phyloP scores from a whole-genome alignment of 306 rosid genomes.

The Leucaena leucocephala region DNA sequence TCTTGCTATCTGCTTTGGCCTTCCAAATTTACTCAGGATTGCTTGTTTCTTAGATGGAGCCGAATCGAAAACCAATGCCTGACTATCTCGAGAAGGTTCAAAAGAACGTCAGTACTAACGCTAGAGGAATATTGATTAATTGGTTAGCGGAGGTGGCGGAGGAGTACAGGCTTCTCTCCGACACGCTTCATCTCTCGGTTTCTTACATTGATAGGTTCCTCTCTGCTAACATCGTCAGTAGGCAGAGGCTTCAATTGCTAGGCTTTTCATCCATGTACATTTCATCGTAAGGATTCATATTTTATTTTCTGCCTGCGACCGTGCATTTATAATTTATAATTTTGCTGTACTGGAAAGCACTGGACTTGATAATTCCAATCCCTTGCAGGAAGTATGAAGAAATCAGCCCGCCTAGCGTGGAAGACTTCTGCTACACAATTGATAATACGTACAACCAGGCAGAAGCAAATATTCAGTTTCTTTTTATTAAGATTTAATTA shows the following conservation, averaged over 20 bases:
- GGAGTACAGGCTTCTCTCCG: slow-evolving; percentile 65
- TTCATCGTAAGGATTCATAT: slow-evolving; percentile 63
- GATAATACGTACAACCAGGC: slow-evolving; percentile 58
- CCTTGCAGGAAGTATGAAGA: slow-evolving; percentile 76
- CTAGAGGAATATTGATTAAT: slow-evolving; percentile 74
- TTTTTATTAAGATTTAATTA: background rate
- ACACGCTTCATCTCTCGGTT: slow-evolving; percentile 64
- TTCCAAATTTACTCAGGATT: background rate
- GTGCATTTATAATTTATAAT: background rate
- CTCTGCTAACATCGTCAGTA: slow-evolving; percentile 44
- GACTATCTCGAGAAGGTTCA: slow-evolving; percentile 67
- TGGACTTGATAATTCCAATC: background rate
- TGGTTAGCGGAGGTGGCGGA: slow-evolving; percentile 85
- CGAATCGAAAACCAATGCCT: slow-evolving; percentile 55
- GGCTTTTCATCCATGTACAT: slow-evolving; percentile 79
- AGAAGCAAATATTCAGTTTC: slow-evolving; percentile 46
- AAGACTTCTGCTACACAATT: slow-evolving; percentile 65
- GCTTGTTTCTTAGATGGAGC: slow-evolving; percentile 45
- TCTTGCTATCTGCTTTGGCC: background rate
- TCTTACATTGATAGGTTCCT: slow-evolving; percentile 68
- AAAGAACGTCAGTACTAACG: slow-evolving; percentile 51
- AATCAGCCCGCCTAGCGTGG: slow-evolving; percentile 66
- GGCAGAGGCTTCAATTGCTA: slow-evolving; percentile 55
- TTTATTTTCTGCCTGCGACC: background rate
- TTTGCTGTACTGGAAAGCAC: background rate